Evolutionary conservation across 1,284 basidiomycete species (phyloP), one percentile per base, ranked within the genome.

Genomic region (Pseudozyma sp.): DNA sequence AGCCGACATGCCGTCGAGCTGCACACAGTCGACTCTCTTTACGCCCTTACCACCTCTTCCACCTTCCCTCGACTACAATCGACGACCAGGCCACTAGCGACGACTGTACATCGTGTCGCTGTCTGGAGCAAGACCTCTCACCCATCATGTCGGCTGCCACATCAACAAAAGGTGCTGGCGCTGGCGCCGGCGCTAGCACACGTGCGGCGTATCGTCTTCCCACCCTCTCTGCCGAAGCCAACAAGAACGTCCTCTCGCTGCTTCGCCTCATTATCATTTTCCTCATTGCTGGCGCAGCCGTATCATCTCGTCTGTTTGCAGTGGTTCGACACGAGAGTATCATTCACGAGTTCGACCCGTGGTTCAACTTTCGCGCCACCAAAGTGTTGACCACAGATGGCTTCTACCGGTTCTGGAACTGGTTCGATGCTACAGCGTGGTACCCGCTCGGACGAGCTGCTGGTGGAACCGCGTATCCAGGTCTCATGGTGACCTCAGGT

Each of bases 271-370:
- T 84, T 61, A 82, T 82, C 65, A 80, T 85, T 60, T 63, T 81
- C 33, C 62, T 83, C 58, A 83, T 85, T 39, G 79, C 81, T 16
- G 83, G 89, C 61, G 94, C 96, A 68, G 97, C 97, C 42, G 92
- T 99, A 81, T 91, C 94, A 39, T 96, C 94, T 63, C 91, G 97
- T 84, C 88, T 99, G 79, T 99, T 99, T 85, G 95, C 96, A 69
- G 97, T 99, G 78, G 88, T 99, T 74, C 94, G 98, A 77, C 97
- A 97, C 85, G 97, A 99, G 87, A 94, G 93, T 89, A 94, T 99
- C 82, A 98, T 98, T 81, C 96, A 98, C 86, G 96, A 99, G 88
- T 97, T 97, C 55, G 43, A 98, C 85, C 95, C 95, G 74, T 97
- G 95, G 95, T 97, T 81, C 54, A 75, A 80, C 74, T 74, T 61